Conservation (phyloP, 1,284 basidiomycete species). For the Austroboletus sp. region DNA sequence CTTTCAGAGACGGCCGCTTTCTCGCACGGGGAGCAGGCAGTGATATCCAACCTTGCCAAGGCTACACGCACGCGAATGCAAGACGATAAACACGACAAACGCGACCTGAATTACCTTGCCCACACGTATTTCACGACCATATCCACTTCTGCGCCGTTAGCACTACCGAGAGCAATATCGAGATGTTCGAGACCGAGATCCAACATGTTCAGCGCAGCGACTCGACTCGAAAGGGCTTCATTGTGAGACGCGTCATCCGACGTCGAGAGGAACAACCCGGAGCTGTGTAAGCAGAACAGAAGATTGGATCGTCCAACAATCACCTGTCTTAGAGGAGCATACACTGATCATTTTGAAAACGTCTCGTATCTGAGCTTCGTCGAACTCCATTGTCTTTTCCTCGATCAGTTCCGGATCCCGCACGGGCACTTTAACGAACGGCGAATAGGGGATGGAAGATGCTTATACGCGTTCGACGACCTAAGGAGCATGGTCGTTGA, state of each 20-base stretch:
- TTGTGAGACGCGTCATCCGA: slow-evolving; percentile 83
- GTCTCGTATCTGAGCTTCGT: slow-evolving; percentile 43
- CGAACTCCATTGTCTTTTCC: too few relatives aligned
- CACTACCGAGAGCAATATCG: slow-evolving; percentile 61
- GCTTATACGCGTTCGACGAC: slow-evolving; percentile 57
- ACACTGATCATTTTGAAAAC: slow-evolving; percentile 66
- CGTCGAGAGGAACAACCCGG: slow-evolving; percentile 55
- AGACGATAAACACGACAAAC: background rate
- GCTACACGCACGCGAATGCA: slow-evolving; percentile 37
- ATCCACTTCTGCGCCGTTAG: slow-evolving; percentile 52
- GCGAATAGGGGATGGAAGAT: slow-evolving; percentile 45
- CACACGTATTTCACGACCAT: slow-evolving; percentile 47
- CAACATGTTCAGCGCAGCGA: slow-evolving; percentile 40
- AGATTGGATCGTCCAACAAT: background rate
- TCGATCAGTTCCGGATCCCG: slow-evolving; percentile 17
- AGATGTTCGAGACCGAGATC: slow-evolving; percentile 66
- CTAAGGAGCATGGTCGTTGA: slow-evolving; percentile 48
- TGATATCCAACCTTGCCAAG: slow-evolving; percentile 59
- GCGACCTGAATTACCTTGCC: slow-evolving; percentile 54
- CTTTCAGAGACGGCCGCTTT: slow-evolving; percentile 77
- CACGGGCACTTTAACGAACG: slow-evolving; percentile 39
- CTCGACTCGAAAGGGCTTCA: slow-evolving; percentile 77
- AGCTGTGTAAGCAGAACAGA: background rate
- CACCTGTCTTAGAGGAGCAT: slow-evolving; percentile 60
- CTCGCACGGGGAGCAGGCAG: slow-evolving; percentile 62